Conservation (phyloP, 495 filamentous ascomycete genomes). For the Penicillium flavigenum region DNA sequence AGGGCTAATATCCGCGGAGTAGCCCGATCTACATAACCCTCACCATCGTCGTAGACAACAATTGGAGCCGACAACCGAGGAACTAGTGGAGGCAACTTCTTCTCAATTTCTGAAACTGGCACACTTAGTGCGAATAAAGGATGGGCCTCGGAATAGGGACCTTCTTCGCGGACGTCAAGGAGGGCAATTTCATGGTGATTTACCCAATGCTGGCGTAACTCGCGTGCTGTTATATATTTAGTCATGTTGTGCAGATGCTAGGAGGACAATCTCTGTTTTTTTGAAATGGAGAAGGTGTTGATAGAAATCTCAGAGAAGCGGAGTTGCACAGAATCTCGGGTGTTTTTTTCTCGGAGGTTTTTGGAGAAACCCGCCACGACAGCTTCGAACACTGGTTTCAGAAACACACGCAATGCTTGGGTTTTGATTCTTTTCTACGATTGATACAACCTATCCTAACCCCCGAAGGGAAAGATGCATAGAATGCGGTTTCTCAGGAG, state of each 20-base stretch:
- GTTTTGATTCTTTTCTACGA: too few species aligned
- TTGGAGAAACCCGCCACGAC: conserved; percentile 1
- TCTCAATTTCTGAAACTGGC: conserved; percentile 26
- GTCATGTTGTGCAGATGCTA: conserved; percentile 1
- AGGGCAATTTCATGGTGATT: conserved; percentile 22
- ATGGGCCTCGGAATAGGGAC: conserved; percentile 24
- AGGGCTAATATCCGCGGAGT: conserved; percentile 15
- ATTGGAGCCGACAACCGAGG: conserved; percentile 19
- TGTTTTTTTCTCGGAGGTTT: conserved; percentile 18
- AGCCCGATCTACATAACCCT: conserved; percentile 22
- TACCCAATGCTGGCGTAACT: conserved; percentile 22
- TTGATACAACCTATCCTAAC: too few species aligned
- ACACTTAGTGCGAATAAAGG: conserved; percentile 27
- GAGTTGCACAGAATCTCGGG: background rate
- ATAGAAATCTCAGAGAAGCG: background rate
- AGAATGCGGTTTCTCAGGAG: too few species aligned
- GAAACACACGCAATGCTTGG: too few species aligned
- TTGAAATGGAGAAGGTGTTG: too few species aligned
- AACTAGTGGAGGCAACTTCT: conserved; percentile 20
- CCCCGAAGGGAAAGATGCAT: too few species aligned
- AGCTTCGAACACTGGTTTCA: background rate
- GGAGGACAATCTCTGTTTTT: background rate
- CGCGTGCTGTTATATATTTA: conserved; percentile 15
- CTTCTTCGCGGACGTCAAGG: conserved; percentile 30
- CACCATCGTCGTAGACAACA: conserved; percentile 27